Evolutionary conservation across 805 yeast species (phyloP).

Genomic region (Zygosaccharomyces gambellarensis): DNA sequence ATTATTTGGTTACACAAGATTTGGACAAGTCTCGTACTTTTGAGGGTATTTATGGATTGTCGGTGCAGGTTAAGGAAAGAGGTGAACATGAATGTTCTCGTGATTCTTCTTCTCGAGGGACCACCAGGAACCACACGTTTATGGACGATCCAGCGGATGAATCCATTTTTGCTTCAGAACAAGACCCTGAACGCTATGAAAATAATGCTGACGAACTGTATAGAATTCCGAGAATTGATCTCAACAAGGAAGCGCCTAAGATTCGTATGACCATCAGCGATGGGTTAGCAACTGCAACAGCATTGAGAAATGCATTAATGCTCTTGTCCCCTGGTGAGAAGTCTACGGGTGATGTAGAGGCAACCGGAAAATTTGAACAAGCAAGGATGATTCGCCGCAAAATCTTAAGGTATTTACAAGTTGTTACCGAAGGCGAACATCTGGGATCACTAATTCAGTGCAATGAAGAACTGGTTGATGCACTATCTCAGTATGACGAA

Average conservation of each 20-base stretch:
- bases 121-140: conserved; percentile 29
- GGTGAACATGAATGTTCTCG: conserved; percentile 4
- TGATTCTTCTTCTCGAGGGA: neutral
- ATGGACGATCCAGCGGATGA: conserved; percentile 52
- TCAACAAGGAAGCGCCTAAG: conserved; percentile 66
- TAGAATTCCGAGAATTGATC: conserved; percentile 62
- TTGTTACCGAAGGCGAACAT: conserved; percentile 77
- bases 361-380: conserved; percentile 63
- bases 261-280: conserved; percentile 66
- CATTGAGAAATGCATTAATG: conserved; percentile 55
- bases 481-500: conserved; percentile 65
- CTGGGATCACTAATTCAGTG: conserved; percentile 85
- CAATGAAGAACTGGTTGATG: conserved; percentile 80
- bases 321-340: conserved; percentile 43
- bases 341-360: conserved; percentile 59
- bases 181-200: neutral
- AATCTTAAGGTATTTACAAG: conserved; percentile 75
- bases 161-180: conserved; percentile 31
- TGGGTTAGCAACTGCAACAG: conserved; percentile 68
- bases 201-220: conserved; percentile 33
- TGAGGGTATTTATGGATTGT: conserved; percentile 16
- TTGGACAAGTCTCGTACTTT: conserved; percentile 17
- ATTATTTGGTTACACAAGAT: conserved; percentile 39
- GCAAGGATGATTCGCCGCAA: conserved; percentile 73
- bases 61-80: conserved; percentile 13